phyloP scores from a whole-genome alignment of 805 yeast genomes.

The Dipodascus albidus region DNA sequence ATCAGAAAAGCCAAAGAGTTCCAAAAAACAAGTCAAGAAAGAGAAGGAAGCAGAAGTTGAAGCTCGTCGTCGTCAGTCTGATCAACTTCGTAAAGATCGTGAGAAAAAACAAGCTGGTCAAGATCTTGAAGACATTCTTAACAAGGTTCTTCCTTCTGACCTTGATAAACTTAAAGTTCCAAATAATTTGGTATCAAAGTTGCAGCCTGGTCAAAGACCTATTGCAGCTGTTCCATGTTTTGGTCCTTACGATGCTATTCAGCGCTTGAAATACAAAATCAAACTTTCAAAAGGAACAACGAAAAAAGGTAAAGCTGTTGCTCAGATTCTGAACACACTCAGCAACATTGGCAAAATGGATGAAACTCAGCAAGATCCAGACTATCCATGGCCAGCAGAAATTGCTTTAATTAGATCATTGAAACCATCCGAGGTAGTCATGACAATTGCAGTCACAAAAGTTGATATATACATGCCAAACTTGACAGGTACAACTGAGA shows the following conservation, averaged over 20 bases:
- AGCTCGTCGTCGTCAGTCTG: conserved; percentile 25
- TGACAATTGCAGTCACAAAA: conserved; percentile 60
- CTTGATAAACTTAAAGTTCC: conserved; percentile 28
- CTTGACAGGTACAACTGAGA: conserved; percentile 33
- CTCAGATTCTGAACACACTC: conserved; percentile 55
- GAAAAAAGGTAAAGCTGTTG: conserved; percentile 79
- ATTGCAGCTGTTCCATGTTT: conserved; percentile 69
- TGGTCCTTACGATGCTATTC: conserved; percentile 84
- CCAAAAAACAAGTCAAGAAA: conserved; percentile 46
- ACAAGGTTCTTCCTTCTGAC: conserved; percentile 23
- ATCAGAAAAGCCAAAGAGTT: conserved; percentile 68
- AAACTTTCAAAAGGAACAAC: conserved; percentile 68
- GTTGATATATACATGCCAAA: conserved; percentile 35
- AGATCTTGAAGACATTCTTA: conserved; percentile 33
- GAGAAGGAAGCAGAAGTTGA: conserved; percentile 27
- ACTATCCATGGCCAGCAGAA: conserved; percentile 62
- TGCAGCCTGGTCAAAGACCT: conserved; percentile 36
- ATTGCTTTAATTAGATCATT: conserved; percentile 42
- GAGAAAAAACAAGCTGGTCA: conserved; percentile 29
- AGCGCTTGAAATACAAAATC: conserved; percentile 65
- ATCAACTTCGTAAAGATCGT: conserved; percentile 23
- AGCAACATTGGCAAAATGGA: conserved; percentile 22
- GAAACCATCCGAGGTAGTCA: conserved; percentile 56
- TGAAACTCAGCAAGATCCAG: conserved; percentile 33
- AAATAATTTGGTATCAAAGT: conserved; percentile 26